Base-by-base conservation (phyloP, 2,329 filamentous ascomycete species). In the Magnaporthiopsis incrustans region DNA sequence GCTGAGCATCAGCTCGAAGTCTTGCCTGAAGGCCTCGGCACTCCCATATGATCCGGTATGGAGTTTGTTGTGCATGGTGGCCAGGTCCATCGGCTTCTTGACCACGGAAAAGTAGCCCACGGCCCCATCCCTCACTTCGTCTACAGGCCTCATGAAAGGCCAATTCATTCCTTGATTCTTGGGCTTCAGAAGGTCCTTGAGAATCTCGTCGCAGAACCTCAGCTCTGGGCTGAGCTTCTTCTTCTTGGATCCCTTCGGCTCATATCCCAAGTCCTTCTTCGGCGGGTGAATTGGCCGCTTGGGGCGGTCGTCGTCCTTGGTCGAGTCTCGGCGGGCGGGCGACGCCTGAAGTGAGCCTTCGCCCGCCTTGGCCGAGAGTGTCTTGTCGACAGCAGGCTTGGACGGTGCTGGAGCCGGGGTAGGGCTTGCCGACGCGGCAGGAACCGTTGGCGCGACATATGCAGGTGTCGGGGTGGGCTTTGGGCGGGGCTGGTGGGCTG, bases 41-140 rank as follows among this genome's bases (percentile, higher is more conserved):
- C 83, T 91, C 68, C 86, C 84, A 72, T 98, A 98, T 64, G 92
- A 85, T 32, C 92, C 92, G 15, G 81, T 81, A 69, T 89, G 86
- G 57, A 97, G 81, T 76, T 96, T 96, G 57, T 82, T 82, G 50
- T 85, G 81, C 72, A 97, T 89, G n/a, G 91, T 97, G 22, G 84
- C 82, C 61, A 97, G 81, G 74, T 99, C 94, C 94, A 98, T 99
- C 0, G 95, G 95, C 73, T 93, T 92, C 81, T 97, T 98, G 78
- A 99, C 92, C 67, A 98, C 81, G 71, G 89, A 92, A 74, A 95
- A 91, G 74, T 99, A 99, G 30, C 89, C 89, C 0, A 95, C 95
- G 66, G 98, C 97, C 73, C 94, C 92, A 63, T 98, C 80, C 0
- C 93, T 94, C 50, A 98, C 93, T 0, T 95, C 92, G 73, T 99